These are phyloP conservation scores for Phytophthora gonapodyides DNA, from an alignment of 352 stramenopile genomes.

Conservation along the genomic window DNA sequence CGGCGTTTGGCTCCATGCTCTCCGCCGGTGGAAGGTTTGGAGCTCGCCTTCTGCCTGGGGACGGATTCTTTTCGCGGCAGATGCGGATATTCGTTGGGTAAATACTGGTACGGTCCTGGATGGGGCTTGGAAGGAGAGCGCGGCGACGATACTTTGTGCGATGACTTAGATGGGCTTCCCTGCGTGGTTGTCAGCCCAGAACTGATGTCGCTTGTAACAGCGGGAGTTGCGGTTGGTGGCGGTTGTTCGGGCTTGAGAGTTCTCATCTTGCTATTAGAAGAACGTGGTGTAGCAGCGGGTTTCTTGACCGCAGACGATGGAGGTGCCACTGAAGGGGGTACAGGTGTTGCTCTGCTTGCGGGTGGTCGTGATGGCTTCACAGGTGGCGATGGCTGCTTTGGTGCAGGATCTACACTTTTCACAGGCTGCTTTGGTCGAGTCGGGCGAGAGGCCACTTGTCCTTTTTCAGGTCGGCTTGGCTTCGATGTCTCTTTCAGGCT, in stretches of 20 bases:
- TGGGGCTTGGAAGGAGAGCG: slow-evolving; percentile 10
- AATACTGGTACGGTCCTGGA: slow-evolving; percentile 12
- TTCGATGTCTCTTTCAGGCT: neutral
- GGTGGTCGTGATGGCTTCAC: slow-evolving; percentile 19
- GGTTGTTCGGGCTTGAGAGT: neutral
- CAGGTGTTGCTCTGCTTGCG: slow-evolving; percentile 7
- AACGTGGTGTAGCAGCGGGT: neutral
- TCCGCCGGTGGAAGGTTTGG: slow-evolving; percentile 26
- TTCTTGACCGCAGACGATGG: neutral
- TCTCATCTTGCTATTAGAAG: slow-evolving; percentile 15
- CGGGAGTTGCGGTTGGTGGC: neutral
- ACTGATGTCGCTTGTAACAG: neutral
- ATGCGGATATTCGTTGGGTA: slow-evolving; percentile 34
- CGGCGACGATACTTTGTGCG: slow-evolving; percentile 14
- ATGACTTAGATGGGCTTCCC: slow-evolving; percentile 11
- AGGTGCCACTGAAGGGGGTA: neutral
- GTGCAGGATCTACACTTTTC: neutral
- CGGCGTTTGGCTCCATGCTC: slow-evolving; percentile 26
- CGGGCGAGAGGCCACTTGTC: neutral
- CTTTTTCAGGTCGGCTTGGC: slow-evolving; percentile 3
- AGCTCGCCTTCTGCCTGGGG: slow-evolving; percentile 38
- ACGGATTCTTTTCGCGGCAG: slow-evolving; percentile 52
- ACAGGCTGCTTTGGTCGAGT: slow-evolving; percentile 2
- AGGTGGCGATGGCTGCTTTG: slow-evolving; percentile 4
- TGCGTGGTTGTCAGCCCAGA: neutral